Conservation (phyloP, 257 asterid genomes). For the Solanum rostratum region DNA sequence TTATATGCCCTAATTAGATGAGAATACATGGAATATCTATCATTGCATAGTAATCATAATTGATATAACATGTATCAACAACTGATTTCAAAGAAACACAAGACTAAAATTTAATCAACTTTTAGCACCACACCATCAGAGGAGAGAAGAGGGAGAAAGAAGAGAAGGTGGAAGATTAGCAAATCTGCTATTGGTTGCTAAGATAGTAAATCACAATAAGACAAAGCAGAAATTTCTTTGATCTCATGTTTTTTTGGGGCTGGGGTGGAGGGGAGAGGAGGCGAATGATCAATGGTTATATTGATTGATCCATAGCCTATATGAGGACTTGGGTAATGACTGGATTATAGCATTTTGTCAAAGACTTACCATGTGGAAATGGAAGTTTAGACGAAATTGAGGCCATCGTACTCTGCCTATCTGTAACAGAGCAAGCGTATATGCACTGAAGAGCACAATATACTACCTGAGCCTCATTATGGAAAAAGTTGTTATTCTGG, state of each 20-base stretch:
- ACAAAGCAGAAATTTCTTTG: no score
- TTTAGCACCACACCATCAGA: neutral
- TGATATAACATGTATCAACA: neutral
- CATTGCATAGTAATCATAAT: neutral
- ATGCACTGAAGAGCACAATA: slow-evolving; percentile 83
- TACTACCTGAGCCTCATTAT: slow-evolving; percentile 53
- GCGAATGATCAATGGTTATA: no score
- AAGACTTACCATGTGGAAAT: slow-evolving; percentile 44
- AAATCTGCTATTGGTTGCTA: neutral
- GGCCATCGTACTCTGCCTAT: slow-evolving; percentile 80
- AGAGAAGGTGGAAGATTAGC: neutral
- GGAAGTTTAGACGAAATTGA: slow-evolving; percentile 71
- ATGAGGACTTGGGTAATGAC: neutral
- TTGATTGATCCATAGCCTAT: no score
- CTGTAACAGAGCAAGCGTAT: slow-evolving; percentile 64
- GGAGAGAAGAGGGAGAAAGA: neutral
- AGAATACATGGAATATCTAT: neutral
- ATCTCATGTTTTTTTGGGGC: no score
- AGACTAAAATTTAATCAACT: neutral
- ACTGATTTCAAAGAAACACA: neutral
- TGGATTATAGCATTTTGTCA: neutral
- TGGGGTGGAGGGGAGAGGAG: no score
- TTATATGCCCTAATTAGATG: neutral
- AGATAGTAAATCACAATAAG: neutral
- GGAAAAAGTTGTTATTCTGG: slow-evolving; percentile 39